These are phyloP conservation scores for Mycena floridula DNA, from an alignment of 768 basidiomycete species.

Conservation along the genomic window DNA sequence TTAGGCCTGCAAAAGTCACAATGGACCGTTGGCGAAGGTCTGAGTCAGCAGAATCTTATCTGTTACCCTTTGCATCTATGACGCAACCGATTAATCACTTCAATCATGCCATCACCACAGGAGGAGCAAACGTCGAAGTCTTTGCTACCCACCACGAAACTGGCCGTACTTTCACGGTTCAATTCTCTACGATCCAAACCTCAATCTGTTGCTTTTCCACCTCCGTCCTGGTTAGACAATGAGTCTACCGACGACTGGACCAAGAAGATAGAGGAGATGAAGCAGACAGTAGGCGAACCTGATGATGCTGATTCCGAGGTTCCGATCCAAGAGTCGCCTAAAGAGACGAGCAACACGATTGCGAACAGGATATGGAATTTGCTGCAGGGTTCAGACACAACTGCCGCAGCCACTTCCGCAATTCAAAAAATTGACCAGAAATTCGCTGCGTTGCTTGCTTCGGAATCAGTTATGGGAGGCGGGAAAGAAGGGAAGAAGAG, in stretches of 20 bases:
- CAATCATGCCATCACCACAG: too few relatives aligned
- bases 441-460: conserved; percentile 45
- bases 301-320: background rate
- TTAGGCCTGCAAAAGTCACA: too few relatives aligned
- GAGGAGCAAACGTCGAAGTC: too few relatives aligned
- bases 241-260: conserved; percentile 17
- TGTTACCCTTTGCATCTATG: too few relatives aligned
- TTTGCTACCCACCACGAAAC: too few relatives aligned
- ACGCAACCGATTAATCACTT: too few relatives aligned
- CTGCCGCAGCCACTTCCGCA: conserved; percentile 20
- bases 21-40: too few relatives aligned
- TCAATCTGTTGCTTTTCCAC: conserved; percentile 27
- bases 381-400: conserved; percentile 28
- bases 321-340: background rate
- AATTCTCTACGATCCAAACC: conserved; percentile 27
- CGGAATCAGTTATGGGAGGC: conserved; percentile 62
- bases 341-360: conserved; percentile 9
- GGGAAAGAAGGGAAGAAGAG: conserved; percentile 32
- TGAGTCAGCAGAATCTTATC: too few relatives aligned
- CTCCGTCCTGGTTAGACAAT: conserved; percentile 40
- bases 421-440: conserved; percentile 10
- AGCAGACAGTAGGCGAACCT: conserved; percentile 3
- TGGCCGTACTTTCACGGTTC: conserved; percentile 28
- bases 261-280: conserved; percentile 7
- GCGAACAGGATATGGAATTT: conserved; percentile 27